Evolutionary conservation across 805 yeast genomes (phyloP).

Genomic region (Lachancea meyersii): DNA sequence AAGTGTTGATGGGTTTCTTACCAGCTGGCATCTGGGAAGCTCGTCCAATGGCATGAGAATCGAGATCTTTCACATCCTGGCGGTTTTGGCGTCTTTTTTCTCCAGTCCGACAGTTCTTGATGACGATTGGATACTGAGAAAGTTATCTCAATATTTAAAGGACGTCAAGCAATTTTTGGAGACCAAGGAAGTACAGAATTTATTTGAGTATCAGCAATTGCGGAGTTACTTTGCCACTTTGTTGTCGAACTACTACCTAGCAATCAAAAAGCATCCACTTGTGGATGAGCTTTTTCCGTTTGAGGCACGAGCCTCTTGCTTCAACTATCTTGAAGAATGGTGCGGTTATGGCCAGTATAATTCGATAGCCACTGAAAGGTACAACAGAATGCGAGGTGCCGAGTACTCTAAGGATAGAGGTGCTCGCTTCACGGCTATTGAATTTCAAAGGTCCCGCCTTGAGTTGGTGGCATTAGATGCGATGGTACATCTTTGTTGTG

Average conservation of each 20-base stretch:
- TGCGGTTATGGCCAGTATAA: conserved; percentile 78
- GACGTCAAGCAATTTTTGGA: conserved; percentile 57
- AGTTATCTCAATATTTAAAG: conserved; percentile 55
- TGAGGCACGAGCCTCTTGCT: conserved; percentile 76
- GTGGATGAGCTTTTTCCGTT: conserved; percentile 66
- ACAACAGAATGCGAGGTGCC: conserved; percentile 45
- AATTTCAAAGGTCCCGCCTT: conserved; percentile 65
- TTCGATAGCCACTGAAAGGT: conserved; percentile 57
- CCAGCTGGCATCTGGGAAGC: conserved; percentile 48
- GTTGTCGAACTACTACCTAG: conserved; percentile 64
- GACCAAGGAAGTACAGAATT: conserved; percentile 50
- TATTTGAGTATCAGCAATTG: conserved; percentile 66
- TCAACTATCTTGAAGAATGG: conserved; percentile 85
- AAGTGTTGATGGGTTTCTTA: conserved; percentile 56
- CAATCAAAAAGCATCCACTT: conserved; percentile 40
- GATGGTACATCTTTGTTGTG: conserved; percentile 76
- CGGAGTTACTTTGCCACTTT: conserved; percentile 81
- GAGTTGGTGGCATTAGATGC: conserved; percentile 71
- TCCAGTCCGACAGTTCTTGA: conserved; percentile 43
- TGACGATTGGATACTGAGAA: conserved; percentile 66
- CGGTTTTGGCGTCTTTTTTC: conserved; percentile 60
- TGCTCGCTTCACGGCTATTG: conserved; percentile 61
- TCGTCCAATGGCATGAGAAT: conserved; percentile 45
- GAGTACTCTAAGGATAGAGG: conserved; percentile 33
- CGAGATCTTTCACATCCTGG: conserved; percentile 72